These are phyloP conservation scores for Leccinum subtestaceum DNA, from an alignment of 768 basidiomycete genomes.

Conservation along the genomic window DNA sequence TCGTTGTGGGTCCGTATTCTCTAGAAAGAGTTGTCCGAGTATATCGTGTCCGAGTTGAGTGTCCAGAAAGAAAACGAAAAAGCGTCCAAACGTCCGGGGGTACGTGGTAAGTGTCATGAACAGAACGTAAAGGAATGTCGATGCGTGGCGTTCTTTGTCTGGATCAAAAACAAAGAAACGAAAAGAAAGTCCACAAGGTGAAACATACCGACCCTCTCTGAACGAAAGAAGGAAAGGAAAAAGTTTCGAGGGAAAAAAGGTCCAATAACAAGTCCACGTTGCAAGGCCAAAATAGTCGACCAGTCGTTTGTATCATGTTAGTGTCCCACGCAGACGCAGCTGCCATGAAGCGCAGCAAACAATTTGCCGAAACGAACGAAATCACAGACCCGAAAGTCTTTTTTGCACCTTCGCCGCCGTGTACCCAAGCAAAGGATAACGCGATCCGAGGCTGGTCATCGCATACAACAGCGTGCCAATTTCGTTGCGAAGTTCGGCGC, in stretches of 20 bases:
- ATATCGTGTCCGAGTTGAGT: slow-evolving; percentile 13
- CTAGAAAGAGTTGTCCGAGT: slow-evolving; percentile 21
- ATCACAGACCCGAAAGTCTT: slow-evolving; percentile 30
- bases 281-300: neutral
- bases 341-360: slow-evolving; percentile 1
- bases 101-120: slow-evolving; percentile 22
- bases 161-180: neutral
- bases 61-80: slow-evolving; percentile 11
- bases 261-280: slow-evolving; percentile 15
- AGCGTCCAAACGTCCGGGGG: slow-evolving; percentile 16
- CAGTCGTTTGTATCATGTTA: neutral
- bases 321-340: neutral
- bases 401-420: slow-evolving; percentile 5
- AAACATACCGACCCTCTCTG: slow-evolving; percentile 4
- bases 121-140: slow-evolving; percentile 17
- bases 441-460: slow-evolving; percentile 57
- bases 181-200: slow-evolving; percentile 2
- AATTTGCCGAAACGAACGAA: neutral
- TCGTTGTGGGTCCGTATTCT: slow-evolving; percentile 23
- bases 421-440: slow-evolving; percentile 55
- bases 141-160: slow-evolving; percentile 12
- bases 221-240: neutral
- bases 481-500: slow-evolving; percentile 58
- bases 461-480: slow-evolving; percentile 60
- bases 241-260: neutral